These are phyloP conservation scores for Eimeria maxima DNA, from an alignment of 169 alveolate genomes.

Conservation along the genomic window DNA sequence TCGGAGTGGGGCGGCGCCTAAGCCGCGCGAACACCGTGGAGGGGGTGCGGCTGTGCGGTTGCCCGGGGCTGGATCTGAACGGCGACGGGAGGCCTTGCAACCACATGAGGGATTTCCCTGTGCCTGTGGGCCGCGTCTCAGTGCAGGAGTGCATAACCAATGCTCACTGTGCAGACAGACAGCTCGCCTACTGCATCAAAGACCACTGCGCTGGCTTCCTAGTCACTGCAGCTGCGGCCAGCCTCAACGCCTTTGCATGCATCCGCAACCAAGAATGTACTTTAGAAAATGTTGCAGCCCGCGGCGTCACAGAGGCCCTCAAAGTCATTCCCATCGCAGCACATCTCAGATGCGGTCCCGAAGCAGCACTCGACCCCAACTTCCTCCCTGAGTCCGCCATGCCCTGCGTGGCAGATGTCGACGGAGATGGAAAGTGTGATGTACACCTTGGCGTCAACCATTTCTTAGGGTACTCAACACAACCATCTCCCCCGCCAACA, in stretches of 20 bases:
- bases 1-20: constrained; percentile 78
- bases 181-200: constrained; percentile 80
- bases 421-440: constrained; percentile 85
- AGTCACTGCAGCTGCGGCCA: constrained; percentile 81
- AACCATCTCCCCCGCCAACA: too few species aligned
- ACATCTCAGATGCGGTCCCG: constrained; percentile 86
- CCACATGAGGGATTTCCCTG: constrained; percentile 73
- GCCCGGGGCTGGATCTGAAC: constrained; percentile 73
- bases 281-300: constrained; percentile 71
- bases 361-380: constrained; percentile 87
- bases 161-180: constrained; percentile 80
- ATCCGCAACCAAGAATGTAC: constrained; percentile 76
- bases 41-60: constrained; percentile 85
- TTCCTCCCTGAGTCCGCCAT: constrained; percentile 84
- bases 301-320: constrained; percentile 83
- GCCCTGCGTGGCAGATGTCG: constrained; percentile 87
- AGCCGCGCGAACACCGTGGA: constrained; percentile 72
- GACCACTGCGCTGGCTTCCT: constrained; percentile 82
- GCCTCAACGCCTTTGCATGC: constrained; percentile 80
- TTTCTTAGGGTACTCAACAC: constrained; percentile 82
- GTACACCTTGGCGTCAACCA: constrained; percentile 86
- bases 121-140: constrained; percentile 78
- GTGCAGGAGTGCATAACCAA: constrained; percentile 83
- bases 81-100: constrained; percentile 72
- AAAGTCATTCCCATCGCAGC: constrained; percentile 87